Evolutionary conservation across 768 basidiomycete species (phyloP), one percentile per base, ranked within the genome.

Genomic region (Suillus bovinus): DNA sequence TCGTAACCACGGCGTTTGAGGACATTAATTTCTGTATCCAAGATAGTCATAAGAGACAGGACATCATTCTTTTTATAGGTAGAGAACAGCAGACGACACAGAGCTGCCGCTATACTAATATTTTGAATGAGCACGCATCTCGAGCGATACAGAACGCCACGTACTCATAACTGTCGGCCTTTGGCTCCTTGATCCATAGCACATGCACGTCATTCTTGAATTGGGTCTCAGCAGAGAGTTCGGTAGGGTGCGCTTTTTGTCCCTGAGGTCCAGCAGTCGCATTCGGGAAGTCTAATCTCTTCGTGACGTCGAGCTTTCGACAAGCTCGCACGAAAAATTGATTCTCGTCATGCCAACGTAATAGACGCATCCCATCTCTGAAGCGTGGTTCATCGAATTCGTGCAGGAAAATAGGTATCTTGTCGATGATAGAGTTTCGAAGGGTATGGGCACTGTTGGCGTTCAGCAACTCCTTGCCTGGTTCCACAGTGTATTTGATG

Each of bases 111-210:
- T 9, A 96, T 87, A 72, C 93, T 94, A 53, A n/a, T 65, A 46
- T 44, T n/a, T n/a, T n/a, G 58, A 39, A 50, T 57, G 22, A 67
- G 27, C 58, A 39, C 16, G n/a, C 63, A 39, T 49, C 59, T 49
- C n/a, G 39, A 49, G 22, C 46, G 6, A 39, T 31, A 42, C 41
- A 52, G 41, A 36, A 54, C 16, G 54, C 41, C 14, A 83, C 90
- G 76, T 70, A 92, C 91, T 95, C 93, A 71, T 90, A 96, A 83
- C 92, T 89, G 69, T 96, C 91, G 44, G 90, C 78, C 66, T 87
- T 81, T 1, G 87, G 79, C 59, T 86, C 85, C 20, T 80, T 88
- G 41, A 94, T 77, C 82, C 88, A 90, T 22, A 96, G 75, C 52
- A 87, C 80, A 7, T 78, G 76, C 8, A 82, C 81, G 29, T 77